phyloP scores from a whole-genome alignment of 192 early-diverging fungal species.

The Umbelopsis ramanniana region DNA sequence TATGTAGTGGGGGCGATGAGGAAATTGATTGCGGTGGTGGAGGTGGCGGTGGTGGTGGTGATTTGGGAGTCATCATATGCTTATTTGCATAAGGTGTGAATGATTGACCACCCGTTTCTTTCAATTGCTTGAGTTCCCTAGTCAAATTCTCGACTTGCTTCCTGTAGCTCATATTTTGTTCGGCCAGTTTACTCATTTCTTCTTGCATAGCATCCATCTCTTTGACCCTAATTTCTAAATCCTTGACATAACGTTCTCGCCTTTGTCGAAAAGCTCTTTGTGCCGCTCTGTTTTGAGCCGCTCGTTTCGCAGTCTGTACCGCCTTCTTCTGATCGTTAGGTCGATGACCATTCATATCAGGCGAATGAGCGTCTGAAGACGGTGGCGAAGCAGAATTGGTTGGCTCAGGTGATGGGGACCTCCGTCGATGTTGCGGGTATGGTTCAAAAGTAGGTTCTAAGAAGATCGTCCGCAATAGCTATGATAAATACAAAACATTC shows the following conservation, averaged over 20 bases:
- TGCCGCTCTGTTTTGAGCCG: slow-evolving; percentile 88
- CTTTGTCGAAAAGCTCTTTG: slow-evolving; percentile 92
- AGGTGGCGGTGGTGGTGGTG: slow-evolving; percentile 15
- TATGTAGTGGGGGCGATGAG: background rate
- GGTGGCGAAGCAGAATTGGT: slow-evolving; percentile 9
- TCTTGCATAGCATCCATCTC: slow-evolving; percentile 50
- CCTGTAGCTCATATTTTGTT: slow-evolving; percentile 32
- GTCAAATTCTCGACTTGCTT: slow-evolving; percentile 10
- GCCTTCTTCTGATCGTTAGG: background rate
- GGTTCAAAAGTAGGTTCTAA: background rate
- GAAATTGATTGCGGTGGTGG: background rate
- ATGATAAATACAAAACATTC: background rate
- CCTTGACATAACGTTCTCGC: slow-evolving; percentile 78
- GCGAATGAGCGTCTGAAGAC: slow-evolving; percentile 5
- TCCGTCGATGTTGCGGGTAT: slow-evolving; percentile 1
- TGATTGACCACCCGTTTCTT: slow-evolving; percentile 3
- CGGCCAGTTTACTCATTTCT: slow-evolving; percentile 28
- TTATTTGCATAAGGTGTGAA: background rate
- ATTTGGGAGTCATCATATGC: background rate
- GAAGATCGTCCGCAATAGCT: background rate
- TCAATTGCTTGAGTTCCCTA: slow-evolving; percentile 2
- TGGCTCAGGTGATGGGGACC: background rate
- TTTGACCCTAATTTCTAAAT: slow-evolving; percentile 75
- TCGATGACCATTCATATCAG: background rate
- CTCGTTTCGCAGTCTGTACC: slow-evolving; percentile 65